Base-by-base conservation (phyloP, 1,284 basidiomycete species). In the Apiotrichum sp. region DNA sequence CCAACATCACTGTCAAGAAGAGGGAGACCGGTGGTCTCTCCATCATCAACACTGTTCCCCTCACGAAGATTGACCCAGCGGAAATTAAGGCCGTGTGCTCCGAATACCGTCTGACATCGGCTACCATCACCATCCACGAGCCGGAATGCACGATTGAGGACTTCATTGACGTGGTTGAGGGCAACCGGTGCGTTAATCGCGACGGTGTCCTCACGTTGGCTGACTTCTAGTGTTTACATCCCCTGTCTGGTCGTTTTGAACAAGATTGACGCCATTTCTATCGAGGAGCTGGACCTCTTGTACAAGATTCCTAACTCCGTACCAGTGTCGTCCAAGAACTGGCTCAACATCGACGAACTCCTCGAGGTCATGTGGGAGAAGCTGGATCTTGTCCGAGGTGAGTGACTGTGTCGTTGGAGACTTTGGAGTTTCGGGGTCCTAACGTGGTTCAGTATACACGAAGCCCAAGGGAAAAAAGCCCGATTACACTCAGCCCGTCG, bases 331-430 rank as follows among this genome's bases (percentile, higher is more conserved):
- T 71, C 90, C 8, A 84, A 84, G 61, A 85, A 92, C 71, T 98
- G 95, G 95, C 81, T 97, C 67, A 98, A 98, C 77, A 80, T 98
- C 66, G 96, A 98, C 75, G 96, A 99, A 74, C 81, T 98, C 45
- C 84, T 90, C 54, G 87, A 92, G 61, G 66, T 82, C 65, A 93
- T 93, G 90, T 96, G 92, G 93, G 78, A 85, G 56, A 84, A 88
- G 49, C 83, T 96, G 35, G 84, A 91, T 69, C 84, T 95, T 52
- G 90, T 95, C 45, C 85, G 34, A 41, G 44, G 44, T 45, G 33
- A 4, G 44, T 45, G 42, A 16, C 42, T 29, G 16, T 6, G 6
- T 22, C 22, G 22, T 22, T 22, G 22, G 22, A 22, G 22, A 22
- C 22, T 22, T 22, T 22, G 22, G 22, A 22, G 22, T 22, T 36